Percentiles rank a stretch among this genome's conserved stretches.
phyloP scores from a whole-genome alignment of 768 basidiomycete species.

The Hebeloma cylindrosporum region DNA sequence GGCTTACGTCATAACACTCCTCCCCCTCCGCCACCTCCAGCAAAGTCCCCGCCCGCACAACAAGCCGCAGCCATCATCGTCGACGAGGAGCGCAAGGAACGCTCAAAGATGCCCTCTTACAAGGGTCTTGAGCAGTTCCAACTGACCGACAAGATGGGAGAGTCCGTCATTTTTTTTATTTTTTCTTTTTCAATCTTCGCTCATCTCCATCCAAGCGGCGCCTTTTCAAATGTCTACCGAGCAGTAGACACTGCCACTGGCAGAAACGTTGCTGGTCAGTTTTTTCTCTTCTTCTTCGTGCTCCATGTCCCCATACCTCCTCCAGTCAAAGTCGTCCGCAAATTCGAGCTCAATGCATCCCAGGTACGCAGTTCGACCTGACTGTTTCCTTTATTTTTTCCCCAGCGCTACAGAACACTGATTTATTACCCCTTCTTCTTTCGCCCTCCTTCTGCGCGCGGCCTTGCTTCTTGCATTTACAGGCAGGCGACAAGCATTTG shows the following conservation, averaged over 20 bases:
- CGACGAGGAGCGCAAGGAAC: constrained; percentile 71
- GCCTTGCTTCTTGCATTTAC: constrained; percentile 20
- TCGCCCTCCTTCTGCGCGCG: constrained; percentile 34
- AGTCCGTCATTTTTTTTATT: constrained; percentile 54
- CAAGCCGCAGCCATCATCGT: constrained; percentile 67
- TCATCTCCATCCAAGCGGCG: constrained; percentile 56
- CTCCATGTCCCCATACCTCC: constrained; percentile 20
- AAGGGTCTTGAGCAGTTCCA: constrained; percentile 80
- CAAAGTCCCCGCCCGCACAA: constrained; percentile 28
- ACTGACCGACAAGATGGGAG: constrained; percentile 87
- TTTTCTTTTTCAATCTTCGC: constrained; percentile 15
- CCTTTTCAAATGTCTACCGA: constrained; percentile 99
- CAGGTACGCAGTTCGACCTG: constrained; percentile 65
- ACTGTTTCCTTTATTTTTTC: constrained; percentile 23
- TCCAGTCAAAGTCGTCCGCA: constrained; percentile 91
- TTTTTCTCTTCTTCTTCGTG: constrained; percentile 9
- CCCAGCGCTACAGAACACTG: constrained; percentile 23
- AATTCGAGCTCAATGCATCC: constrained; percentile 85
- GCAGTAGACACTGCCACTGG: constrained; percentile 75
- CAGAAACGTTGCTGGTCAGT: constrained; percentile 80
- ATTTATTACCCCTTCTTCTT: constrained; percentile 21
- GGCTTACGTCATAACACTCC: constrained; percentile 26
- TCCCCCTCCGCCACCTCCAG: constrained; percentile 18
- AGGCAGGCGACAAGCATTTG: constrained; percentile 93
- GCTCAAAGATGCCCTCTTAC: constrained; percentile 80